These are phyloP conservation scores for Leccinum olivaceoglutinosum DNA, from an alignment of 1,284 basidiomycete genomes.

Conservation along the genomic window DNA sequence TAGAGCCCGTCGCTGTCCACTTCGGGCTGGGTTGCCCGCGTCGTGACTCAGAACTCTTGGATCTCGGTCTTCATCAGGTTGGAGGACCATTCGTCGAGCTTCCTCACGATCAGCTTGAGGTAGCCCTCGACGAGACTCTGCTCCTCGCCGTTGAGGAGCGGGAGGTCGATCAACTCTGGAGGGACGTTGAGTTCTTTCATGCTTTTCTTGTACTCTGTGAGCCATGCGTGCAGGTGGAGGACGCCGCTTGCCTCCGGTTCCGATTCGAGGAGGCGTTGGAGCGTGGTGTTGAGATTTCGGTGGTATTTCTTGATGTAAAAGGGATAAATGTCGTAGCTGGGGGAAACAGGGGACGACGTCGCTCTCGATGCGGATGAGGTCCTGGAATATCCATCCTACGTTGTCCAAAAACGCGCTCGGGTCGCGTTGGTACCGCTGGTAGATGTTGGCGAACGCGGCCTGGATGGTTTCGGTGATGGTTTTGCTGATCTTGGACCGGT, in stretches of 20 bases:
- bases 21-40: constrained; percentile 84
- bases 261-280: constrained; percentile 68
- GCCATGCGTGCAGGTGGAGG: constrained; percentile 85
- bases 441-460: constrained; percentile 68
- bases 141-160: constrained; percentile 90
- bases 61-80: constrained; percentile 94
- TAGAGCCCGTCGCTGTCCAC: constrained; percentile 86
- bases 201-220: constrained; percentile 91
- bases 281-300: constrained; percentile 74
- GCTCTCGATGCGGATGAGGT: constrained; percentile 85
- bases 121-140: constrained; percentile 95
- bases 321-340: constrained; percentile 83
- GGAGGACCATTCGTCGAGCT: constrained; percentile 95
- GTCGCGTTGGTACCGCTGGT: constrained; percentile 57
- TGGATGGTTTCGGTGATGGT: constrained; percentile 77
- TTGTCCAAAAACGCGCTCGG: constrained; percentile 74
- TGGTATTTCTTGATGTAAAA: constrained; percentile 90
- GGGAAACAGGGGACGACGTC: constrained; percentile 90
- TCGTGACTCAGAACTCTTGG: constrained; percentile 63
- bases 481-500: constrained; percentile 86
- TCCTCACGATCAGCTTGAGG: constrained; percentile 86
- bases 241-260: constrained; percentile 86
- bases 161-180: constrained; percentile 78
- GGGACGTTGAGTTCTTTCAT: constrained; percentile 92
- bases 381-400: constrained; percentile 91